Percentiles rank a stretch among this genome's conserved stretches.
Evolutionary conservation across 1,284 basidiomycete species (phyloP).

Genomic region (Psilocybe mexicana): DNA sequence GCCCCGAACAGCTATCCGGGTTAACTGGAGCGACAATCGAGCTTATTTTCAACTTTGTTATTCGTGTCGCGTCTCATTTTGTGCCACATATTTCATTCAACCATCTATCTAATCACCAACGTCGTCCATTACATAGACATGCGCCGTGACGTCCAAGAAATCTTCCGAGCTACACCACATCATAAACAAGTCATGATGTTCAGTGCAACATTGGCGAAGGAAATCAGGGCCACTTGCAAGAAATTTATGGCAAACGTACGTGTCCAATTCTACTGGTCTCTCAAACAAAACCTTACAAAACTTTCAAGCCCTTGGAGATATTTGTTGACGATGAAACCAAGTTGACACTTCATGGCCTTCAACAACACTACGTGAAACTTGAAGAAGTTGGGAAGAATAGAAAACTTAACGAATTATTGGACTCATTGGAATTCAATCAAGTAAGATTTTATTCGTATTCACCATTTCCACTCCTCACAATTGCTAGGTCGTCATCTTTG

Average conservation of each 20-base stretch:
- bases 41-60: conserved; percentile 33
- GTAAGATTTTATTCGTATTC: conserved; percentile 40
- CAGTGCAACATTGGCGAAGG: conserved; percentile 96
- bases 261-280: conserved; percentile 19
- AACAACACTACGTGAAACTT: conserved; percentile 97
- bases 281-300: conserved; percentile 11
- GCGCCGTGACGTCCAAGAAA: conserved; percentile 99
- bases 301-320: conserved; percentile 90
- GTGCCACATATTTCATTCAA: conserved; percentile 40
- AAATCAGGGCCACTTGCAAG: conserved; percentile 97
- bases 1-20: conserved; percentile 18
- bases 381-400: conserved; percentile 97
- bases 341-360: conserved; percentile 95
- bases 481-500: conserved; percentile 94
- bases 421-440: conserved; percentile 98
- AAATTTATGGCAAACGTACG: conserved; percentile 99
- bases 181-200: conserved; percentile 99
- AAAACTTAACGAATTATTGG: conserved; percentile 95
- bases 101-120: conserved; percentile 67
- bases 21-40: conserved; percentile 18
- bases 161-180: conserved; percentile 99
- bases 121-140: conserved; percentile 81
- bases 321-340: conserved; percentile 99
- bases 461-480: conserved; percentile 1
- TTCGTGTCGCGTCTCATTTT: conserved; percentile 46